Evolutionary conservation across 2,329 filamentous ascomycete species (phyloP).

Genomic region (Sarocladium oryzae): DNA sequence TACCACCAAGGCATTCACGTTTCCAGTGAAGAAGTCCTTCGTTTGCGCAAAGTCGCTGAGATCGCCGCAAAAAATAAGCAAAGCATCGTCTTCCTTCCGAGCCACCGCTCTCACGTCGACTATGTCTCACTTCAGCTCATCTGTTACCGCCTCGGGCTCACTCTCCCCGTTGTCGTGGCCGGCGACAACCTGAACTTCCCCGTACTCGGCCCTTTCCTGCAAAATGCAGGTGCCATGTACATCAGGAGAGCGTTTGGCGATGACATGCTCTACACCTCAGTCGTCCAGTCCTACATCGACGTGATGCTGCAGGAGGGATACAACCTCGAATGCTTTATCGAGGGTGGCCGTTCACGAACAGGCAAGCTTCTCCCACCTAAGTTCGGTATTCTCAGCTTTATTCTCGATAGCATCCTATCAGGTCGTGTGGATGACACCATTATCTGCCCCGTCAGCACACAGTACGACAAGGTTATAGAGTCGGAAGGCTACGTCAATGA

Average conservation of each 20-base stretch:
- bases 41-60: constrained; percentile 74
- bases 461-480: constrained; percentile 98
- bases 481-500: constrained; percentile 96
- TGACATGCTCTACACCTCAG: constrained; percentile 79
- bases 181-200: constrained; percentile 97
- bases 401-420: constrained; percentile 83
- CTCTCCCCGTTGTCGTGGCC: constrained; percentile 83
- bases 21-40: constrained; percentile 85
- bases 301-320: constrained; percentile 83
- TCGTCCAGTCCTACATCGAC: constrained; percentile 97
- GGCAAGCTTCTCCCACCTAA: constrained; percentile 92
- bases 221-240: constrained; percentile 97
- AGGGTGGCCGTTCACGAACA: constrained; percentile 86
- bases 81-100: constrained; percentile 92
- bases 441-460: constrained; percentile 91
- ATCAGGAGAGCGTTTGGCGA: constrained; percentile 90
- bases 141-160: constrained; percentile 87
- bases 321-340: constrained; percentile 97
- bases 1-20: constrained; percentile 98
- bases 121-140: constrained; percentile 94
- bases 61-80: constrained; percentile 81
- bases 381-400: constrained; percentile 88
- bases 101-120: constrained; percentile 91
- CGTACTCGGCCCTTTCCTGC: constrained; percentile 79
- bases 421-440: constrained; percentile 85